Evolutionary conservation across 1,284 basidiomycete genomes (phyloP).

Genomic region (Veloboletus limbatus): DNA sequence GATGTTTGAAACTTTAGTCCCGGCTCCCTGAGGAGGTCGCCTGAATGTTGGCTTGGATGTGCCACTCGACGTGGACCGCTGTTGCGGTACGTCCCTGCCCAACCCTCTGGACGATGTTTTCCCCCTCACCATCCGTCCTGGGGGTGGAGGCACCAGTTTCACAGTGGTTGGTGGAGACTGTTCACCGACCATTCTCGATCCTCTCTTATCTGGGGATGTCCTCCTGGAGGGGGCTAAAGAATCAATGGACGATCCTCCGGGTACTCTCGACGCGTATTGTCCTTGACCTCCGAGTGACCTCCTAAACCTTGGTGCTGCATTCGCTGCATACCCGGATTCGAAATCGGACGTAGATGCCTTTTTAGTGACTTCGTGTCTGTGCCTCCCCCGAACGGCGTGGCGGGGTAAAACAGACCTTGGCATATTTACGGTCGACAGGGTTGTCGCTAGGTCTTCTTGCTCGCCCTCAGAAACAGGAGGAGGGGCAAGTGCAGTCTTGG

Average conservation of each 20-base stretch:
- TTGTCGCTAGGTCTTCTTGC: constrained; percentile 51
- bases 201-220: constrained; percentile 69
- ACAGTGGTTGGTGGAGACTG: constrained; percentile 43
- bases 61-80: constrained; percentile 40
- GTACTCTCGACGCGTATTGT: constrained; percentile 52
- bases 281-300: constrained; percentile 37
- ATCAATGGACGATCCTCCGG: constrained; percentile 46
- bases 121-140: constrained; percentile 36
- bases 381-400: constrained; percentile 45
- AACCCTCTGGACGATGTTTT: constrained; percentile 42
- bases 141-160: constrained; percentile 21
- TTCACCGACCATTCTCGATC: constrained; percentile 37
- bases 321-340: constrained; percentile 86
- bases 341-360: constrained; percentile 78
- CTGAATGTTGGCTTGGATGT: constrained; percentile 53
- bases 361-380: constrained; percentile 43
- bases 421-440: constrained; percentile 17
- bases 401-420: constrained; percentile 35
- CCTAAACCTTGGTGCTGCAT: constrained; percentile 65
- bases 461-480: constrained; percentile 66
- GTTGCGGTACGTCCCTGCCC: constrained; percentile 49
- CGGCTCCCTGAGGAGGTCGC: constrained; percentile 44
- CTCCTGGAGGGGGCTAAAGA: constrained; percentile 61
- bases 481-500: constrained; percentile 64
- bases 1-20: constrained; percentile 70